These are phyloP conservation scores for Suillus alpinus DNA, from an alignment of 768 basidiomycete species.

Conservation along the genomic window DNA sequence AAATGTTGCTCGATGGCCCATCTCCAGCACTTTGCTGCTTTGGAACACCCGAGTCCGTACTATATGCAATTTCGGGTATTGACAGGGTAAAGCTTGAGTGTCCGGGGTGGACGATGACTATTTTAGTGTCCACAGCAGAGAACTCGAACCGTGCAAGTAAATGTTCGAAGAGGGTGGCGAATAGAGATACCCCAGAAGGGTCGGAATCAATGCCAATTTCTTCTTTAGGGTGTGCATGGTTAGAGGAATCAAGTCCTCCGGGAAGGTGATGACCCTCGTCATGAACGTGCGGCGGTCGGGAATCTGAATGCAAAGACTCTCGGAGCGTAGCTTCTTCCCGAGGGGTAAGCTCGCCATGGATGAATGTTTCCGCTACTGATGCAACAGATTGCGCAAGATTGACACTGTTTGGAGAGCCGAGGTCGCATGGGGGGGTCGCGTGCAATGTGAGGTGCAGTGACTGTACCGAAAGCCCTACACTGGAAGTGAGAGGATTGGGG, in stretches of 20 bases:
- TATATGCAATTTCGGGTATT: conserved; percentile 58
- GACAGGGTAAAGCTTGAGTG: conserved; percentile 60
- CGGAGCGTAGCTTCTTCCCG: conserved; percentile 70
- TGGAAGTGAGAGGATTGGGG: conserved; percentile 78
- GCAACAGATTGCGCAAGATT: conserved; percentile 77
- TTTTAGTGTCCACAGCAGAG: conserved; percentile 61
- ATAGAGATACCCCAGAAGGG: conserved; percentile 74
- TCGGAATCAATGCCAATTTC: conserved; percentile 44
- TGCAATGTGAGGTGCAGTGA: conserved; percentile 69
- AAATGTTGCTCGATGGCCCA: conserved; percentile 12
- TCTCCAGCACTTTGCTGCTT: conserved; percentile 22
- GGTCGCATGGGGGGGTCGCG: conserved; percentile 26
- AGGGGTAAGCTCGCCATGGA: conserved; percentile 75
- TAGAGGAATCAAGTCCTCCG: conserved; percentile 64
- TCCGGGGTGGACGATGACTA: conserved; percentile 67
- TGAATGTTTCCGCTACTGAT: conserved; percentile 82
- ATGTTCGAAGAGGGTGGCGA: conserved; percentile 76
- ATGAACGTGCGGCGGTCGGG: conserved; percentile 24
- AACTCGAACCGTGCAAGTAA: conserved; percentile 79
- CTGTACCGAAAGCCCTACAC: conserved; percentile 65
- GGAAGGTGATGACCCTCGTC: conserved; percentile 51
- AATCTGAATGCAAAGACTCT: conserved; percentile 59
- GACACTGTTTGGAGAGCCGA: conserved; percentile 17
- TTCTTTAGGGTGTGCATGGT: conserved; percentile 23
- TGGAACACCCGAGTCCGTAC: conserved; percentile 34